A percentile compares a stretch with the other conserved stretches of the same genome.
Conservation (phyloP, 164 flowering plant genomes). For the Umbellularia californica region DNA sequence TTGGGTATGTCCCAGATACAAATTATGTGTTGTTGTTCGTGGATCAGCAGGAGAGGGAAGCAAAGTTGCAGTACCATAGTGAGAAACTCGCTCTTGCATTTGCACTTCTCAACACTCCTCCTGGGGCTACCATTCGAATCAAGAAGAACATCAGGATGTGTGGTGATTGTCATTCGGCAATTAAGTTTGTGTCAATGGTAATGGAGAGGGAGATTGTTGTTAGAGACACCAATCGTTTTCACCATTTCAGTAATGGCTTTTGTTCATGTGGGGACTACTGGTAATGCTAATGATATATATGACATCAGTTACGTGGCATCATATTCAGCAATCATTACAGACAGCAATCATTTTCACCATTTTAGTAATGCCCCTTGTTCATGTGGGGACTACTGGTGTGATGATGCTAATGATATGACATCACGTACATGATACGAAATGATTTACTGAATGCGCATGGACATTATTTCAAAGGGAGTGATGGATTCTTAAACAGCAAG, state of each 20-base stretch:
- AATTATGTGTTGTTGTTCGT: constrained; percentile 47
- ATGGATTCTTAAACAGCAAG: no score
- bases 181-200: constrained; percentile 52
- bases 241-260: constrained; percentile 49
- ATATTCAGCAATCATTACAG: no score
- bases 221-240: constrained; percentile 62
- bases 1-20: constrained; percentile 56
- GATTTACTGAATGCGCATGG: no score
- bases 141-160: constrained; percentile 53
- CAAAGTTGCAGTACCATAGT: constrained; percentile 51
- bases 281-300: constrained; percentile 18
- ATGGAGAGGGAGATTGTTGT: constrained; percentile 52
- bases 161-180: constrained; percentile 55
- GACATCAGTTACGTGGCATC: no score
- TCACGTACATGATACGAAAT: no score
- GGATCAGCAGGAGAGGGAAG: constrained; percentile 54
- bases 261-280: constrained; percentile 74
- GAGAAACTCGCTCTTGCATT: constrained; percentile 69
- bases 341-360: no score
- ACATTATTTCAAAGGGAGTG: no score
- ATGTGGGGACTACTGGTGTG: no score
- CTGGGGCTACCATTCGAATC: constrained; percentile 41
- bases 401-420: no score
- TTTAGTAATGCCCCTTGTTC: no score
- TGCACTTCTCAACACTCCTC: constrained; percentile 48